These are phyloP conservation scores for Thielaviopsis punctulata DNA, from an alignment of 2,329 filamentous ascomycete species.

Conservation along the genomic window DNA sequence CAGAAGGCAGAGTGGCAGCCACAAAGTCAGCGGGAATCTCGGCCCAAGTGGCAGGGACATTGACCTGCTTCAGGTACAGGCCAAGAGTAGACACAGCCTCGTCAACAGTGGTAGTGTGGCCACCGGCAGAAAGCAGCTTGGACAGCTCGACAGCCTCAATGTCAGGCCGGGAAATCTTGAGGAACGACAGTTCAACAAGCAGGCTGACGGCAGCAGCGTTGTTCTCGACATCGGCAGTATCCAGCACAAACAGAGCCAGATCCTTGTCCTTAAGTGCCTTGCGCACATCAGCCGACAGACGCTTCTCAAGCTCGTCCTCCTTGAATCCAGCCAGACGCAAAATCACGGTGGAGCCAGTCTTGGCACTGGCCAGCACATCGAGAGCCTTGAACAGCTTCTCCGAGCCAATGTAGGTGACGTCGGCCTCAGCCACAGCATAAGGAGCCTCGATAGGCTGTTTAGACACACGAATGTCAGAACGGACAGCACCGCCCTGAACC, in stretches of 20 bases:
- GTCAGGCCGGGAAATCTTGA: conserved; percentile 57
- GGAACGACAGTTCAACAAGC: conserved; percentile 65
- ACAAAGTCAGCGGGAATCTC: conserved; percentile 32
- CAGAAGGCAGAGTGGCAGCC: conserved; percentile 29
- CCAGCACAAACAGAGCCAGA: conserved; percentile 57
- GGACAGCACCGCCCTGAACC: conserved; percentile 58
- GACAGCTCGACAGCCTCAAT: conserved; percentile 42
- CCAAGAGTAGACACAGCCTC: conserved; percentile 18
- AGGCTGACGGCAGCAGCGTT: conserved; percentile 43
- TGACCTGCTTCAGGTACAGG: conserved; percentile 51
- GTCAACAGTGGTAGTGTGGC: conserved; percentile 8
- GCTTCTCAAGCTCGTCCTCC: conserved; percentile 79
- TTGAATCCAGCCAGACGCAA: conserved; percentile 65
- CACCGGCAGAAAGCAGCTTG: conserved; percentile 38
- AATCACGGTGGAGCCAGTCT: conserved; percentile 54
- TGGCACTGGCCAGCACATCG: conserved; percentile 53
- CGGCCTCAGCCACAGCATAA: conserved; percentile 63
- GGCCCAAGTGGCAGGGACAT: conserved; percentile 66
- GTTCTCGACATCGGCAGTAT: conserved; percentile 50
- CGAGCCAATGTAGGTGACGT: conserved; percentile 63
- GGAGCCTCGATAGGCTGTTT: conserved; percentile 70
- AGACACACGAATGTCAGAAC: conserved; percentile 72
- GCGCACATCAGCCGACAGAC: conserved; percentile 52
- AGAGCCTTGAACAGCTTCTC: conserved; percentile 66
- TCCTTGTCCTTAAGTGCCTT: conserved; percentile 54